Evolutionary conservation across 2,329 filamentous ascomycete genomes (phyloP).

Genomic region (Ophiocordyceps camponoti-leonardi): DNA sequence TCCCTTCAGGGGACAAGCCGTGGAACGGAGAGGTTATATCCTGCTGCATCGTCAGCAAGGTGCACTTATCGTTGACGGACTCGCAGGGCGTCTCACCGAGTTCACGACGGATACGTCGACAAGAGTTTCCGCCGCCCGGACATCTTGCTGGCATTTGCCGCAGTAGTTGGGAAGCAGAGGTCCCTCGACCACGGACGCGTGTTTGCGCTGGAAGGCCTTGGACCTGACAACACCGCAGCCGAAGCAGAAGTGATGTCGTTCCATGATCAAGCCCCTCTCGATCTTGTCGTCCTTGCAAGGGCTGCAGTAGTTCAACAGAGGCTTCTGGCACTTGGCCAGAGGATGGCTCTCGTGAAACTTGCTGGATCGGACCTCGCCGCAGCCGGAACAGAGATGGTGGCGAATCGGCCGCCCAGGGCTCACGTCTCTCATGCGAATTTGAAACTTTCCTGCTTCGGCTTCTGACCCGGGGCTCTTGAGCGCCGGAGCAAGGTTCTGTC

Average conservation of each 20-base stretch:
- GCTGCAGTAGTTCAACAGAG: slow-evolving; percentile 17
- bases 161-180: slow-evolving; percentile 17
- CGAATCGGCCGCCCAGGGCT: slow-evolving; percentile 7
- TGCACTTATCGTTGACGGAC: neutral
- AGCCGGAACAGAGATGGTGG: slow-evolving; percentile 18
- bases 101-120: slow-evolving; percentile 10
- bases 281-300: slow-evolving; percentile 13
- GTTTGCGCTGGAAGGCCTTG: slow-evolving; percentile 7
- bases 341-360: slow-evolving; percentile 18
- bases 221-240: slow-evolving; percentile 11
- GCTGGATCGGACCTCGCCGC: slow-evolving; percentile 16
- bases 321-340: slow-evolving; percentile 6
- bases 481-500: too few species aligned
- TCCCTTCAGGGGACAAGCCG: neutral
- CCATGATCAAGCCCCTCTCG: slow-evolving; percentile 5
- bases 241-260: slow-evolving; percentile 23
- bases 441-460: neutral
- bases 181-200: slow-evolving; percentile 8
- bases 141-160: slow-evolving; percentile 9
- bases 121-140: slow-evolving; percentile 8
- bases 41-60: neutral
- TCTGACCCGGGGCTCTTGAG: neutral
- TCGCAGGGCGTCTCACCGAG: slow-evolving; percentile 6
- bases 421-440: slow-evolving; percentile 3
- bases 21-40: neutral